These are phyloP conservation scores for Vitis vinifera DNA, from an alignment of 164 flowering plant species.

Conservation along the genomic window DNA sequence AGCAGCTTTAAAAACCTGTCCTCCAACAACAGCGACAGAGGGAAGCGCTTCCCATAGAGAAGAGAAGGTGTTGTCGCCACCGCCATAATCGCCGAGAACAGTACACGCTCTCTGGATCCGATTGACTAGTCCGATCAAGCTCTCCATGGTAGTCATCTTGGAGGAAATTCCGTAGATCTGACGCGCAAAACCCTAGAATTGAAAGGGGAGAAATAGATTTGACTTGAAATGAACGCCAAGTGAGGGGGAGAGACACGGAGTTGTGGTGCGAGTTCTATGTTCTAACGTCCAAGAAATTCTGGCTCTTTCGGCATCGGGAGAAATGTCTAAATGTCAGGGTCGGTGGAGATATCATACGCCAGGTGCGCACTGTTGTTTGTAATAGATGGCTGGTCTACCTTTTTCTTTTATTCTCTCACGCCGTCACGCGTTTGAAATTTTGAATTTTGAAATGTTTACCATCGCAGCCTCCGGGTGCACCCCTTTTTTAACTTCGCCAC, in stretches of 20 bases:
- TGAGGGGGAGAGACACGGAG: not conserved
- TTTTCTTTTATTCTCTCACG: too few species aligned
- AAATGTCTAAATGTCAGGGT: too few species aligned
- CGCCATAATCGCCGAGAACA: constrained; percentile 76
- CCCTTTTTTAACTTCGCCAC: too few species aligned
- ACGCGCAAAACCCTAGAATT: not conserved
- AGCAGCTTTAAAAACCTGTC: constrained; percentile 52
- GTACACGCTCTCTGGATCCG: constrained; percentile 87
- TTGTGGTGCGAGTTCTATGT: too few species aligned
- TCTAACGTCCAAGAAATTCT: too few species aligned
- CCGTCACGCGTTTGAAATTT: constrained; percentile 4
- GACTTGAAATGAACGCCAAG: constrained; percentile 10
- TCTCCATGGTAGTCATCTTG: constrained; percentile 80
- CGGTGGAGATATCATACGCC: too few species aligned
- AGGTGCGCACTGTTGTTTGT: constrained; percentile 5
- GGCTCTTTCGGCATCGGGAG: too few species aligned
- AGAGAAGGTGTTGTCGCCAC: constrained; percentile 50
- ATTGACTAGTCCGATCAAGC: constrained; percentile 88
- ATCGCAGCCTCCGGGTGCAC: too few species aligned
- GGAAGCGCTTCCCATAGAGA: constrained; percentile 96
- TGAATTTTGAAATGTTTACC: constrained; percentile 2
- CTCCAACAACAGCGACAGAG: constrained; percentile 92
- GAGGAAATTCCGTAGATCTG: too few species aligned
- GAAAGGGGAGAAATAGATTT: not conserved
- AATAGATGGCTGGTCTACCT: too few species aligned